Evolutionary conservation across 208 protist species (phyloP).

Genomic region (Leishmania turanica): DNA sequence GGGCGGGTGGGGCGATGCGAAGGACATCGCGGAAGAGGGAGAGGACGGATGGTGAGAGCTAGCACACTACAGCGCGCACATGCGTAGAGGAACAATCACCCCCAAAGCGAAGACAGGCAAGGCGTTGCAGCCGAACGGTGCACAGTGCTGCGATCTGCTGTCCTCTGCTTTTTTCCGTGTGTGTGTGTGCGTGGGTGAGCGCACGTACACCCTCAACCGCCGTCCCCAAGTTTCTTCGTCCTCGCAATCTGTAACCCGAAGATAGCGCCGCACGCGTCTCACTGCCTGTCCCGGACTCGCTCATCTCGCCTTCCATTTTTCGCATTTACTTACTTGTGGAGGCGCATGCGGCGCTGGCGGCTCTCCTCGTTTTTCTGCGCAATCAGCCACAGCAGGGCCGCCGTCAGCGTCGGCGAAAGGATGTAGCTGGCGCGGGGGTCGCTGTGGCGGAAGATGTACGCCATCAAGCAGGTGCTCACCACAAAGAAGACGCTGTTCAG

Average conservation of each 20-base stretch:
- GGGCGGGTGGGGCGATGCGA: background rate
- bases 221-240: background rate
- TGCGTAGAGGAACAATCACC: background rate
- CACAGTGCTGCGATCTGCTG: background rate
- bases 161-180: background rate
- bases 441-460: constrained; percentile 87
- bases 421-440: constrained; percentile 84
- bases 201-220: background rate
- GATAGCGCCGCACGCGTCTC: background rate
- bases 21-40: background rate
- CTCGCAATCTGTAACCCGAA: background rate
- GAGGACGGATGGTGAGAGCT: background rate
- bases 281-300: background rate
- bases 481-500: constrained; percentile 85
- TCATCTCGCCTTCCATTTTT: background rate
- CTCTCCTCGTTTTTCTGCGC: constrained; percentile 92
- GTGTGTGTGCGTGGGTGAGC: background rate
- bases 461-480: constrained; percentile 68
- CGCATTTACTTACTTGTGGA: constrained; percentile 62
- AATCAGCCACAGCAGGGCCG: constrained; percentile 85
- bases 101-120: background rate
- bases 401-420: constrained; percentile 74
- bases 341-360: constrained; percentile 79
- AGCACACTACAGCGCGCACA: background rate
- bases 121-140: background rate